Base-by-base conservation (phyloP, 495 filamentous ascomycete species). In the Tuber indicum region DNA sequence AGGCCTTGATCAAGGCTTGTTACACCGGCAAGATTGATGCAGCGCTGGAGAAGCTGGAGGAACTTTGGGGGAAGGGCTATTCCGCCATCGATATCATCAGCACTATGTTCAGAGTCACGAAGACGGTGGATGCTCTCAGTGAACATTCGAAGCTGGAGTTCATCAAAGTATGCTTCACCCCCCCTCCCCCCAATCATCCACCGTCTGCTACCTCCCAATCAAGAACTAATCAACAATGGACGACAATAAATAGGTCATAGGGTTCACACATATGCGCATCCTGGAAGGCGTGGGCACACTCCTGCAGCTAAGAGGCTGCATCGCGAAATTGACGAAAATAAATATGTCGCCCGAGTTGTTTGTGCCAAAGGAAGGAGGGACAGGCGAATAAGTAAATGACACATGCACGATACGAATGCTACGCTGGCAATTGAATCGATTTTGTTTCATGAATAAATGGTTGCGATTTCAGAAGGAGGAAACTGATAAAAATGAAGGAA, bases 201-300 rank as follows among this genome's bases (percentile, higher is more conserved):
- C 39, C 4, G 39, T 41, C 39, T 41, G 4, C 39, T 41, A 41
- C 16, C 12, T 17, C 41, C 21, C n/a, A 36, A 41, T n/a, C 41
- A 36, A 47, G 42, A 71, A 10, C 46, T 36, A 41, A 52, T 42
- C 16, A 17, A 70, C 10, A 10, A 62, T n/a, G n/a, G 3, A 14
- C 74, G n/a, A 71, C 8, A 73, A 46, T 43, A 41, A 76, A 9
- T 44, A 83, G 84, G 96, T 98, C 85, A 98, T 99, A 84, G 96
- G 96, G 23, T 99, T 99, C 84, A 97, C 96, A 23, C 96, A 99
- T 83, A 99, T 99, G 96, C 93, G 96, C 81, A 95, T 99, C 74
- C 86, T 98, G 62, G 96, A 99, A 79, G 96, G 96, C 39, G 93
- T 99, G 72, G 94, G 97, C 86, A 98, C 95, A 4, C 86, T 97